Base-by-base conservation (phyloP, 768 basidiomycete species). In the Xerocomus potaroensis region DNA sequence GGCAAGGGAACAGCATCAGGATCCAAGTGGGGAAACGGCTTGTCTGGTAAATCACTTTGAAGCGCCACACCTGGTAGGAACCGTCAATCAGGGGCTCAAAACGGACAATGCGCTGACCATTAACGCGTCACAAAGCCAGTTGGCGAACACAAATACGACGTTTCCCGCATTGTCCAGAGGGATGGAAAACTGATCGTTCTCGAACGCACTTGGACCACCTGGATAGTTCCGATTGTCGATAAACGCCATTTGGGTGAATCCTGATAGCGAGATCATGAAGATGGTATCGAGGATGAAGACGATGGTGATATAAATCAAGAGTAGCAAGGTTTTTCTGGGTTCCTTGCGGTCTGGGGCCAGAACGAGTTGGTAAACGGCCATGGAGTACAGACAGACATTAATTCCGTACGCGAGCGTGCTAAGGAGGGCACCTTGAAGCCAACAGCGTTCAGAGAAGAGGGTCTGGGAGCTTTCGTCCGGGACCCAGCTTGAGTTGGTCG, bases 221-320 rank as follows among this genome's bases (percentile, higher is more conserved):
- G 61, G 61, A 27, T 56, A 68, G 35, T 67, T 54, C 3, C 68
- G 59, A 37, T 60, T 37, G 42, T 69, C 60, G 34, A 69, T 58
- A 41, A 67, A 68, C 1, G 56, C 50, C 43, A 64, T 50, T 26
- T 65, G 63, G 0, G 55, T 55, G 33, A 66, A 58, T 16, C 58
- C 43, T 1, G 60, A 47, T 8, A 53, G 46, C 9, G 46, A 23
- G 10, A 43, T 14, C 48, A 64, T 47, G 31, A 48, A 61, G 19
- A 61, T 22, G 4, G 60, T 61, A 1, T 43, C 33, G 9, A 57
- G 24, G 15, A 47, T n/a, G 46, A 56, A 42, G 8, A 40, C 8
- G 27, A 39, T 3, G 15, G 40, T 40, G 11, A 51, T 42, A 27
- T 45, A 56, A 14, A 56, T 39, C n/a, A 45, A 5, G 2, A 51